Percentiles rank a stretch among this genome's conserved stretches.
These are phyloP conservation scores for Psophocarpus tetragonolobus DNA, from an alignment of 306 rosid genomes.

Conservation along the genomic window DNA sequence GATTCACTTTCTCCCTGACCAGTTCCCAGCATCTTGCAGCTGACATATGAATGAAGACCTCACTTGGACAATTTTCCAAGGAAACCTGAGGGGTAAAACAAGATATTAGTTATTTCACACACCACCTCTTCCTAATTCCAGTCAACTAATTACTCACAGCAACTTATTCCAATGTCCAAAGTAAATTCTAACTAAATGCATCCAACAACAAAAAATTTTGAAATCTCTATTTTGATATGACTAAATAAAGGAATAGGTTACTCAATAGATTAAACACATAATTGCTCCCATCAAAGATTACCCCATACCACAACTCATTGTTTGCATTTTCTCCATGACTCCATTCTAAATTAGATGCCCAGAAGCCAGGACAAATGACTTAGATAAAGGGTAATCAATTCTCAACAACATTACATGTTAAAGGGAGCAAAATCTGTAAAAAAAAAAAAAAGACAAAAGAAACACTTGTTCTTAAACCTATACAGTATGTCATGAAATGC, in stretches of 20 bases:
- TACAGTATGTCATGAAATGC: slow-evolving; percentile 10
- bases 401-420: background rate
- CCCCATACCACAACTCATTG: background rate
- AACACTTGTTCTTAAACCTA: background rate
- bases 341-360: background rate
- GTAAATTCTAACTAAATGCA: slow-evolving; percentile 22
- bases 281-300: background rate
- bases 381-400: background rate
- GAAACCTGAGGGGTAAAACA: slow-evolving; percentile 58
- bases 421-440: slow-evolving; percentile 11
- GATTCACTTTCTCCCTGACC: slow-evolving; percentile 93
- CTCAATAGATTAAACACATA: background rate
- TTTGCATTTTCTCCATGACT: background rate
- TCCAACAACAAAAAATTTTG: background rate
- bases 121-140: slow-evolving; percentile 15
- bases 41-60: slow-evolving; percentile 81
- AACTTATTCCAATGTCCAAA: slow-evolving; percentile 16
- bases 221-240: slow-evolving; percentile 14
- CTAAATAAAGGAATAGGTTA: slow-evolving; percentile 19
- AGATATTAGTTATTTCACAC: slow-evolving; percentile 16
- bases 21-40: slow-evolving; percentile 89
- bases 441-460: background rate
- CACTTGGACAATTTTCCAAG: slow-evolving; percentile 71
- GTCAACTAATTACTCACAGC: slow-evolving; percentile 4
- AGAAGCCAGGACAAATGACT: slow-evolving; percentile 12